These are phyloP conservation scores for Theileria annulata DNA, from an alignment of 169 alveolate species.

Conservation along the genomic window DNA sequence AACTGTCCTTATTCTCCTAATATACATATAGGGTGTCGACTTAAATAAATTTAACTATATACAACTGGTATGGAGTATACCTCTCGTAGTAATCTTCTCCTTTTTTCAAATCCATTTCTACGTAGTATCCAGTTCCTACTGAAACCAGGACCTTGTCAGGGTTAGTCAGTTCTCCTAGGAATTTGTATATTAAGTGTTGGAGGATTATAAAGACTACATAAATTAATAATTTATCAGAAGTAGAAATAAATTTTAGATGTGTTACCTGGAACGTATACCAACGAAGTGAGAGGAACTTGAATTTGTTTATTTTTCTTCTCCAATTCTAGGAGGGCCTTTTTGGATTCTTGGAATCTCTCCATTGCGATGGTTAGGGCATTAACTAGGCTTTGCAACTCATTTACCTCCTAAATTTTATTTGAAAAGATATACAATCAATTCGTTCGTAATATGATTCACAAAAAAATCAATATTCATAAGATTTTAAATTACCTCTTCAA, in stretches of 20 bases:
- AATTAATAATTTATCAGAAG: not conserved
- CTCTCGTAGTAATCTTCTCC: slow-evolving; percentile 61
- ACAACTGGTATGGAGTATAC: slow-evolving; percentile 8
- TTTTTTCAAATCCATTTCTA: slow-evolving; percentile 51
- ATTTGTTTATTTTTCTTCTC: slow-evolving; percentile 16
- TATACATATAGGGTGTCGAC: not conserved
- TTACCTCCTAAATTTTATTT: slow-evolving; percentile 42
- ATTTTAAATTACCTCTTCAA: slow-evolving; percentile 53
- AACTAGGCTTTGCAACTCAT: slow-evolving; percentile 55
- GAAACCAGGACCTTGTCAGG: slow-evolving; percentile 65
- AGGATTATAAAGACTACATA: not conserved
- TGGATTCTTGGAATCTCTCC: slow-evolving; percentile 63
- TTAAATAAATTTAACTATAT: not conserved
- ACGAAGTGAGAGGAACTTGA: slow-evolving; percentile 66
- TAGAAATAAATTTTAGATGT: not conserved
- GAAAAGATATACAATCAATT: not conserved
- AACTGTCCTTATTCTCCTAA: slow-evolving; percentile 50
- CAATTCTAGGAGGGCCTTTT: slow-evolving; percentile 41
- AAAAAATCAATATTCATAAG: not conserved
- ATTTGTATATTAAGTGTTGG: not conserved
- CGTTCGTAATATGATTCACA: not conserved
- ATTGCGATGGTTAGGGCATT: slow-evolving; percentile 54
- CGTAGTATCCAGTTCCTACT: slow-evolving; percentile 65
- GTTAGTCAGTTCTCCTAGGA: slow-evolving; percentile 51
- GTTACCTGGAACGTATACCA: slow-evolving; percentile 67